Percentiles rank a stretch among this genome's conserved stretches.
Evolutionary conservation across 768 basidiomycete species (phyloP).

Genomic region (Hericium erinaceus): DNA sequence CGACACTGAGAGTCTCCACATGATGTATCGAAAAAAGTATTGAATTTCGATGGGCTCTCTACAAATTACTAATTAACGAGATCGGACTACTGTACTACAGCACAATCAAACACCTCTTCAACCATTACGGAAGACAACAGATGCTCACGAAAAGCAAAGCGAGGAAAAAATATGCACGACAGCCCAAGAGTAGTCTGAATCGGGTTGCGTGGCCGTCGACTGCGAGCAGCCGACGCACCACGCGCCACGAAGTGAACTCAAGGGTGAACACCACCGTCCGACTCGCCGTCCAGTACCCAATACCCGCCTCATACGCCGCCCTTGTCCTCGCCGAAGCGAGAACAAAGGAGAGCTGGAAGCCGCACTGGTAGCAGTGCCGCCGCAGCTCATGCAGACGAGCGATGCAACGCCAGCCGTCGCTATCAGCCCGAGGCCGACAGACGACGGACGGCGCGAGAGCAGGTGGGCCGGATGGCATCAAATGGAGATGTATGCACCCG

Average conservation of each 20-base stretch:
- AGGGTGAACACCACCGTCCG: background rate
- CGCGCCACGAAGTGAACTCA: background rate
- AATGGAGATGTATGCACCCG: background rate
- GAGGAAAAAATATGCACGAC: background rate
- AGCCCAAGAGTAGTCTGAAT: constrained; percentile 1
- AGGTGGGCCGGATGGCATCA: background rate
- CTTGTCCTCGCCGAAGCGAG: background rate
- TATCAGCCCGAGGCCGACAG: too few species aligned
- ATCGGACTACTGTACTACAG: too few species aligned
- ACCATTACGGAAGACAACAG: background rate
- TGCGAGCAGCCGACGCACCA: background rate
- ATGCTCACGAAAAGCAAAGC: background rate
- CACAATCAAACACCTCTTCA: too few species aligned
- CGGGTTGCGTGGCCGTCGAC: background rate
- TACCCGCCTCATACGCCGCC: background rate
- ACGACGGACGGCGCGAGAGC: too few species aligned
- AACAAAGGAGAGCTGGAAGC: background rate
- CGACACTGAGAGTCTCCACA: background rate
- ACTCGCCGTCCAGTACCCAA: background rate
- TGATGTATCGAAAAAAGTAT: background rate
- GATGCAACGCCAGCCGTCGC: too few species aligned
- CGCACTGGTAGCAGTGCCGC: background rate
- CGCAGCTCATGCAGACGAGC: background rate
- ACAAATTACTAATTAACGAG: too few species aligned
- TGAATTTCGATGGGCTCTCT: too few species aligned